Evolutionary conservation across 225 moss, liverwort and hornwort genomes (phyloP), one percentile per base, ranked within the genome.

Genomic region (Asterella californica): DNA sequence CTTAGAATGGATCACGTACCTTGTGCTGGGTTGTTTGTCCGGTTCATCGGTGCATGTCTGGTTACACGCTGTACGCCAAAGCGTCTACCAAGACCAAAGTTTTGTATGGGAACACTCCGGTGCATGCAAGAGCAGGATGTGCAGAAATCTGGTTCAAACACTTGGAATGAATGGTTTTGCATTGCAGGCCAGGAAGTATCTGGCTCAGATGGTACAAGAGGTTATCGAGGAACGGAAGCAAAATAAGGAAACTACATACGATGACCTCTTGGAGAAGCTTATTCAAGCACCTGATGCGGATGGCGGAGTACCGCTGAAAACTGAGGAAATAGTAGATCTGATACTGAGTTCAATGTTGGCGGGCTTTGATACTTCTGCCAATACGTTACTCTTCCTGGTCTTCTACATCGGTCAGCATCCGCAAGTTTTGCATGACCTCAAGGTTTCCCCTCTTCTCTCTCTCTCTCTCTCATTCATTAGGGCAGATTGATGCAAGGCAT

Each of bases 331-430:
- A 34, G 47, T 72, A 49, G 83, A 84, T 72, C 14, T 80, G 37
- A 22, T 84, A 9, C 33, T 84, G 52, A 84, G 83, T 62, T 55
- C 83, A 17, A 70, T 84, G 49, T 69, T 84, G 12, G 83, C 83
- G 63, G 83, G 83, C 8, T 80, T 84, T 45, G 83, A 84, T 33
- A 80, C 83, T 29, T 60, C 80, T 48, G 60, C 83, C 34, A 84
- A 77, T 62, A 76, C 83, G 9, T 72, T 84, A 49, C 37, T 84
- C 69, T 84, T 84, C 53, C 76, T 84, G 25, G 33, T 84, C 29
- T 84, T 80, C 19, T 84, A 84, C 62, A 80, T 84, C n/a, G 76
- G 80, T 27, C 76, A 80, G 54, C 46, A 80, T 33, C 79, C 76
- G 27, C 24, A 55, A 22, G 59, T 84, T 67, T 76, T 55, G 9